Percentiles rank a stretch among this genome's conserved stretches.
phyloP scores from a whole-genome alignment of 768 basidiomycete genomes.

The Suillus variegatus region DNA sequence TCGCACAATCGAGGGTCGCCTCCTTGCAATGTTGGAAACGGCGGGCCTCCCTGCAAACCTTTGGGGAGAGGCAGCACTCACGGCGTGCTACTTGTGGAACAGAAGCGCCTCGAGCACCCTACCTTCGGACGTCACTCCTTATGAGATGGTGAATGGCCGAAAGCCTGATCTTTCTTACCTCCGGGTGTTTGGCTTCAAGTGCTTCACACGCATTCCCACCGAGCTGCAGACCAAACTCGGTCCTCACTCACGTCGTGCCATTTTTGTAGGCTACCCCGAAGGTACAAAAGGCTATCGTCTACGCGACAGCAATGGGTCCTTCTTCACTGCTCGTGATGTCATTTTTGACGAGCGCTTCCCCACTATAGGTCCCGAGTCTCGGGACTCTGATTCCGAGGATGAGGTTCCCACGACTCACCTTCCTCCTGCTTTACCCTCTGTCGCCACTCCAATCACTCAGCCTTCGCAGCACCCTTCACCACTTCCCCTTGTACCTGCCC shows the following conservation, averaged over 20 bases:
- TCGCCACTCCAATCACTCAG: too few species aligned
- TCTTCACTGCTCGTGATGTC: constrained; percentile 5
- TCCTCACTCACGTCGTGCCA: constrained; percentile 11
- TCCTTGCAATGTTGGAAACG: fast-evolving
- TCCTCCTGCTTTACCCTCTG: too few species aligned
- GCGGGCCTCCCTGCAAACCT: fast-evolving
- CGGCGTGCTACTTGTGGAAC: neutral
- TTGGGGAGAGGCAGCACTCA: neutral
- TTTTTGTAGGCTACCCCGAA: constrained; percentile 4
- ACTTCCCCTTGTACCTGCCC: too few species aligned
- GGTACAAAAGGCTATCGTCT: constrained; percentile 15
- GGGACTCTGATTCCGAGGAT: neutral
- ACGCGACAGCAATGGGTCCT: constrained; percentile 3
- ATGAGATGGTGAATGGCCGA: constrained; percentile 10
- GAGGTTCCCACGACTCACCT: neutral
- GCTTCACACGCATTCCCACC: constrained; percentile 12
- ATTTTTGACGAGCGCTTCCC: neutral
- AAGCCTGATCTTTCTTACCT: constrained; percentile 10
- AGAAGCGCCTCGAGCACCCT: neutral
- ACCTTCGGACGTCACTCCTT: neutral
- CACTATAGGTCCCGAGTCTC: neutral
- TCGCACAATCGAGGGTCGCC: fast-evolving
- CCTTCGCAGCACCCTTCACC: too few species aligned
- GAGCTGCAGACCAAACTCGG: constrained; percentile 7
- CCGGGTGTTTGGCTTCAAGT: constrained; percentile 16